Percentiles rank a stretch among this genome's conserved stretches.
Evolutionary conservation across 2,329 filamentous ascomycete species (phyloP).

Genomic region (Claviceps spartinae): DNA sequence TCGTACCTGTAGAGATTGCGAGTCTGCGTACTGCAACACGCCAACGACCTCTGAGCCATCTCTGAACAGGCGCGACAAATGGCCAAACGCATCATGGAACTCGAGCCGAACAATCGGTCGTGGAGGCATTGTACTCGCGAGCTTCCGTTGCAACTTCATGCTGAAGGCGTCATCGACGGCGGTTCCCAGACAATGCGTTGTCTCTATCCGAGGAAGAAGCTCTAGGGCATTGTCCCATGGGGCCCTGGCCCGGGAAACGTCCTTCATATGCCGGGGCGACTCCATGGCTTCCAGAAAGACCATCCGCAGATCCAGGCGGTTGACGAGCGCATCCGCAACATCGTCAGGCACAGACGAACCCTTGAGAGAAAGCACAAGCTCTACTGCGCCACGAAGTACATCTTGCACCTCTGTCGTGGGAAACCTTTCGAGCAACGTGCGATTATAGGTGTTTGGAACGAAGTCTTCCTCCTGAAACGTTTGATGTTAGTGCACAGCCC

Average conservation of each 20-base stretch:
- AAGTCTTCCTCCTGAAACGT: slow-evolving; percentile 76
- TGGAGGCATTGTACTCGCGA: slow-evolving; percentile 89
- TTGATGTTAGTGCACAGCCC: neutral
- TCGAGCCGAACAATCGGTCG: slow-evolving; percentile 71
- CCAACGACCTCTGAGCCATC: slow-evolving; percentile 58
- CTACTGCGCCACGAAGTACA: slow-evolving; percentile 40
- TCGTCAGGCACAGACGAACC: slow-evolving; percentile 24
- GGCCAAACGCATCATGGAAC: slow-evolving; percentile 56
- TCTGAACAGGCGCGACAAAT: slow-evolving; percentile 55
- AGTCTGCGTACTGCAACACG: slow-evolving; percentile 53
- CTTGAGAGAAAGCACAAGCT: slow-evolving; percentile 31
- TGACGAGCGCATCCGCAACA: slow-evolving; percentile 42
- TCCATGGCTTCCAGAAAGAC: slow-evolving; percentile 45
- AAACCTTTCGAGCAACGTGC: slow-evolving; percentile 57
- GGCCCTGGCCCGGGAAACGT: slow-evolving; percentile 32
- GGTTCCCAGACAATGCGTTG: slow-evolving; percentile 47
- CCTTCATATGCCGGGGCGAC: slow-evolving; percentile 29
- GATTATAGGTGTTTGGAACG: slow-evolving; percentile 78
- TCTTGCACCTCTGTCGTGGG: slow-evolving; percentile 40
- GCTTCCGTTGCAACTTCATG: slow-evolving; percentile 73
- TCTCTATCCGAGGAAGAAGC: slow-evolving; percentile 41
- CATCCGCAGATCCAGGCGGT: slow-evolving; percentile 53
- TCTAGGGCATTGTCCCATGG: slow-evolving; percentile 38
- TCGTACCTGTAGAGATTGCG: slow-evolving; percentile 55
- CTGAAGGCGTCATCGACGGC: slow-evolving; percentile 71